phyloP scores from a whole-genome alignment of 495 filamentous ascomycete genomes.

The Hypoxylon crocopeplum region DNA sequence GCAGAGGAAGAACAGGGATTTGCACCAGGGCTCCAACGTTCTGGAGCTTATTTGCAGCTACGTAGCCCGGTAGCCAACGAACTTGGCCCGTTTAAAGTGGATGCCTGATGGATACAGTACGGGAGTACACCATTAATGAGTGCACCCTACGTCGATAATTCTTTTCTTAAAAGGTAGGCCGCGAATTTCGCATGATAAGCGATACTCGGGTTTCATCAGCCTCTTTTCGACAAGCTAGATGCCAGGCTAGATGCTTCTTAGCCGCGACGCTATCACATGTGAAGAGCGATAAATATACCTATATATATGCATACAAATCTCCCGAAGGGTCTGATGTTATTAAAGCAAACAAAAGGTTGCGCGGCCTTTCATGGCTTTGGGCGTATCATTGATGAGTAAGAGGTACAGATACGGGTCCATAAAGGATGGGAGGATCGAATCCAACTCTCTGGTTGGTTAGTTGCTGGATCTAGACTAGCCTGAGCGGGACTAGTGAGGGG shows the following conservation, averaged over 20 bases:
- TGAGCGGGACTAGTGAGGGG: too few species aligned
- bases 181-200: slow-evolving; percentile 20
- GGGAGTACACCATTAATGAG: too few species aligned
- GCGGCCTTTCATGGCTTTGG: slow-evolving; percentile 8
- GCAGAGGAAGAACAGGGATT: slow-evolving; percentile 7
- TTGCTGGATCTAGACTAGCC: too few species aligned
- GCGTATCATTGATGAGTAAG: neutral
- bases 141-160: too few species aligned
- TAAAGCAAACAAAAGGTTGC: neutral
- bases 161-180: neutral
- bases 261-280: slow-evolving; percentile 7
- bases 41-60: slow-evolving; percentile 1
- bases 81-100: too few species aligned
- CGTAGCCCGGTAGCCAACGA: neutral
- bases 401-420: too few species aligned
- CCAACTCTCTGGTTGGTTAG: too few species aligned
- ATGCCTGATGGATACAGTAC: too few species aligned
- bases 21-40: neutral
- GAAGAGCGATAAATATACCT: neutral
- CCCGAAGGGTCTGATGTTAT: neutral
- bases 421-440: neutral
- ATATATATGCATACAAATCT: neutral
- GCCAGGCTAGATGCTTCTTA: too few species aligned
- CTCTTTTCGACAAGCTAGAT: too few species aligned
- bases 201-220: slow-evolving; percentile 19